Evolutionary conservation across 352 stramenopile species (phyloP).

Genomic region (Globisporangium cystogenes): DNA sequence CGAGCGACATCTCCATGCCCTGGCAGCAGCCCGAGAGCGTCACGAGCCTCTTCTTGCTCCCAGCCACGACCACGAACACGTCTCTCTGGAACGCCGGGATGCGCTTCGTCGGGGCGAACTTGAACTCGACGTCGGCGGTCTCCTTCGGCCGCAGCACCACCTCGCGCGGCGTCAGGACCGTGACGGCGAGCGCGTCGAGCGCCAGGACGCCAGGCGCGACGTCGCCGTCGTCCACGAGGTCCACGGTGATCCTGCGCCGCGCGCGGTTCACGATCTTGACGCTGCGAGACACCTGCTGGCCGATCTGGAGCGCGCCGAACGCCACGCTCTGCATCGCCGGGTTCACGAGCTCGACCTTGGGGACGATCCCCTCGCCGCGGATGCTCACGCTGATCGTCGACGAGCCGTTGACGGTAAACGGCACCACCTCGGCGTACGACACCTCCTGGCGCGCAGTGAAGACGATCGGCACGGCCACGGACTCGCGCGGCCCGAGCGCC

Average conservation of each 20-base stretch:
- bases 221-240: slow-evolving; percentile 33
- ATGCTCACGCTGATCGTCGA: slow-evolving; percentile 74
- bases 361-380: slow-evolving; percentile 64
- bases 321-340: slow-evolving; percentile 69
- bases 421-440: slow-evolving; percentile 80
- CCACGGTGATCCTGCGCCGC: slow-evolving; percentile 64
- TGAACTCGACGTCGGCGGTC: slow-evolving; percentile 64
- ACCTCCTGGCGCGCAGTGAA: slow-evolving; percentile 86
- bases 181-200: slow-evolving; percentile 45
- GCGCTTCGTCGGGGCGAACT: slow-evolving; percentile 66
- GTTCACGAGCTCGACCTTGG: slow-evolving; percentile 88
- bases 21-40: slow-evolving; percentile 82
- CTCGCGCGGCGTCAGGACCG: slow-evolving; percentile 57
- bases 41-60: slow-evolving; percentile 68
- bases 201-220: slow-evolving; percentile 14
- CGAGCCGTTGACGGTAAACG: slow-evolving; percentile 89
- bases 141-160: slow-evolving; percentile 75
- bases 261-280: slow-evolving; percentile 86
- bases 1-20: slow-evolving; percentile 88
- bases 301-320: slow-evolving; percentile 85
- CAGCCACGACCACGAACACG: slow-evolving; percentile 54
- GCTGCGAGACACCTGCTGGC: slow-evolving; percentile 56
- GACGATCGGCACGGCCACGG: slow-evolving; percentile 67
- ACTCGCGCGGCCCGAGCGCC: slow-evolving; percentile 76
- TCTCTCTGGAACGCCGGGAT: slow-evolving; percentile 60